Evolutionary conservation across 345 rosid genomes (phyloP), one percentile per base, ranked within the genome.

Genomic region (Linum tenue): DNA sequence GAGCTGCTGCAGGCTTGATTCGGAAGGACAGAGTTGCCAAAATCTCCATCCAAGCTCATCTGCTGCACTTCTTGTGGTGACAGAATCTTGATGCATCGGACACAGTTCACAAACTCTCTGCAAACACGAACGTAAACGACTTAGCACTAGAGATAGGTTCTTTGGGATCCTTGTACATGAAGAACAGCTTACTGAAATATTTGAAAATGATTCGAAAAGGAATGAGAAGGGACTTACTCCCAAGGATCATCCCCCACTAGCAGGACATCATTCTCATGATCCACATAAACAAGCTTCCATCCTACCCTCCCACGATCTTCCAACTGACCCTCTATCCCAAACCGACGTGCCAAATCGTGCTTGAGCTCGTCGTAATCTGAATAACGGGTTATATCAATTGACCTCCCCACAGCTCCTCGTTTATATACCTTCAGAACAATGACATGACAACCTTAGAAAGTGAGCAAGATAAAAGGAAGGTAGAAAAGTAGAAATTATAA

Each of bases 201-300:
- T 41, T 51, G 10, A 3, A 51, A 7, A 2, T 51, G 56, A 67
- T 64, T 79, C 75, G 80, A 22, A 63, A 82, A 37, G 38, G 60
- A 31, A 17, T 31, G 8, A 37, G 22, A 7, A 10, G 16, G 64
- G 55, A 61, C 91, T 83, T 81, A 85, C 95, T 85, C 89, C 95
- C 95, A 88, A 37, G 95, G 91, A 68, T 87, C 95, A 67, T 87
- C 95, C 61, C 95, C 95, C 3, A 87, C 91, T 44, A 87, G 83
- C 60, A 85, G 73, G 42, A 85, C 88, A 73, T 87, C 95, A 58
- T 76, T 79, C 73, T 87, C 91, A 7, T 79, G 95, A 83, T 87
- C 95, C 61, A 81, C 81, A 41, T 87, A 87, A 62, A 87, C 91
- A 63, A 87, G 89, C 64, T 87, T 87, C 95, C 91, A 87, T 55